Conservation (phyloP, 2,329 filamentous ascomycete genomes). For the Gaeumannomyces tritici region DNA sequence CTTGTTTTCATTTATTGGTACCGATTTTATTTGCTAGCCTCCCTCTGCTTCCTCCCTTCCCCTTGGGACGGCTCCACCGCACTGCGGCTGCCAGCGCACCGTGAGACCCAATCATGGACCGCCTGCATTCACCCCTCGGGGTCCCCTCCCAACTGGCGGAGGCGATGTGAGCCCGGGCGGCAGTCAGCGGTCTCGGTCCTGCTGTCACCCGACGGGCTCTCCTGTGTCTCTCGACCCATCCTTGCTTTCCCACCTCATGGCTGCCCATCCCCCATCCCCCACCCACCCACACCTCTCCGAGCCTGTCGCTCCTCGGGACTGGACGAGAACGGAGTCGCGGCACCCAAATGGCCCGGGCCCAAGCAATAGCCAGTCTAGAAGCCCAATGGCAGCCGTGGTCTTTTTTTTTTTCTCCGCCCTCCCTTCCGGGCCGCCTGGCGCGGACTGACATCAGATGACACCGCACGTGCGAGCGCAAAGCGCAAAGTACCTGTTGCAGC, state of each 20-base stretch:
- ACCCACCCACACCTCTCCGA: background rate
- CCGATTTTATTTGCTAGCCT: slow-evolving; percentile 1
- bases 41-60: background rate
- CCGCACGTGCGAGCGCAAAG: background rate
- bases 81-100: slow-evolving; percentile 5
- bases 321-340: background rate
- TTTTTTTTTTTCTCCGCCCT: background rate
- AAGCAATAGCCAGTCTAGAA: background rate
- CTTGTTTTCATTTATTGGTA: slow-evolving; percentile 5
- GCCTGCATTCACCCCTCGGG: slow-evolving; percentile 1
- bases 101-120: slow-evolving; percentile 5
- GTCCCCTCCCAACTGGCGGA: background rate
- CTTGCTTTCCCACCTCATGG: background rate
- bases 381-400: background rate
- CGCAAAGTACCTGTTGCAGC: background rate
- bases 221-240: background rate
- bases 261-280: background rate
- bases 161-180: background rate
- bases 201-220: background rate
- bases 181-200: background rate
- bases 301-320: background rate
- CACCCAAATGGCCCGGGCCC: background rate
- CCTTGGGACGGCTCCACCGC: slow-evolving; percentile 2
- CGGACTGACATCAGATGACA: background rate
- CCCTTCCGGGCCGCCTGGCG: no score